A percentile compares a stretch with the other conserved stretches of the same genome.
These are phyloP conservation scores for Saitozyma sp. DNA, from an alignment of 768 basidiomycete genomes.

Conservation along the genomic window DNA sequence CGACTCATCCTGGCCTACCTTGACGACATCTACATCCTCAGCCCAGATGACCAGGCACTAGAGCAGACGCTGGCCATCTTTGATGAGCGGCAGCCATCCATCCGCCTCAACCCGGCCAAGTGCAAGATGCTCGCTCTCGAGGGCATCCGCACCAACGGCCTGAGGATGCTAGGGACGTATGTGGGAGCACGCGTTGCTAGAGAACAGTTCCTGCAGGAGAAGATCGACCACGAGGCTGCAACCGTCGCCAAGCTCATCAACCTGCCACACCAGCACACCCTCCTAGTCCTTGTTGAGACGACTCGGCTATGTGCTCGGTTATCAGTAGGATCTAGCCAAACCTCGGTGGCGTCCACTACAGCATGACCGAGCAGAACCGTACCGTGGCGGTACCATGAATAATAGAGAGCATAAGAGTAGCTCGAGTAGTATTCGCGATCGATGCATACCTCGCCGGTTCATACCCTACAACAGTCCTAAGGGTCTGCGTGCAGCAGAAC, in stretches of 20 bases:
- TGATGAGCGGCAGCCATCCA: conserved; percentile 1
- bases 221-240: neutral
- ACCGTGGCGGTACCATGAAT: too few species aligned
- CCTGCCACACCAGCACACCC: conserved; percentile 5
- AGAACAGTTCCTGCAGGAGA: neutral
- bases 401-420: too few species aligned
- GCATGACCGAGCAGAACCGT: too few species aligned
- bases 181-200: conserved; percentile 1
- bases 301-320: too few species aligned
- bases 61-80: neutral
- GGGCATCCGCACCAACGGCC: neutral
- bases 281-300: too few species aligned
- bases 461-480: too few species aligned
- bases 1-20: conserved; percentile 18
- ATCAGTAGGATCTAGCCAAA: too few species aligned
- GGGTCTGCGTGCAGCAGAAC: conserved; percentile 7
- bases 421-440: too few species aligned
- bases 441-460: too few species aligned
- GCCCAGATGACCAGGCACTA: neutral
- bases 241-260: neutral
- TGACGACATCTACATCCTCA: conserved; percentile 18
- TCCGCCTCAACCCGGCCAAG: conserved; percentile 6
- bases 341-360: too few species aligned
- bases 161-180: conserved; percentile 6
- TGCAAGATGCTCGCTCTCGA: neutral